These are phyloP conservation scores for Anthostomella pinea DNA, from an alignment of 2,329 filamentous ascomycete species.

Conservation along the genomic window DNA sequence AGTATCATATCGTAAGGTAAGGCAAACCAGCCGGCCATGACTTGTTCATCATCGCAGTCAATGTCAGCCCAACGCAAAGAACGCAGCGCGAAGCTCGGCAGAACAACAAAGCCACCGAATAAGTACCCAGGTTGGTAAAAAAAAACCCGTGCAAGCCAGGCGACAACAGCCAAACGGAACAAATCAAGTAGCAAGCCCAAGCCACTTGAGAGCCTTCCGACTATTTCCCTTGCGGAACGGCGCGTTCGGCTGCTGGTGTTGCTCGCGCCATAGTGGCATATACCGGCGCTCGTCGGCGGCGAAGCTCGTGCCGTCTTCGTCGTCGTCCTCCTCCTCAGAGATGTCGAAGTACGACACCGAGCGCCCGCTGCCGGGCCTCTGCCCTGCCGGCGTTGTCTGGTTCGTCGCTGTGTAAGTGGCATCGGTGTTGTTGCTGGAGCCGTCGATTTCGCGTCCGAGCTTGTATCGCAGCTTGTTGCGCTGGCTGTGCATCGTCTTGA, in stretches of 20 bases:
- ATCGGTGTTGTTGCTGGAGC: neutral
- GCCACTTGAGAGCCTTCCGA: slow-evolving; percentile 53
- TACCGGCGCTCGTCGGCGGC: slow-evolving; percentile 49
- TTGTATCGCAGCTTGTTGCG: slow-evolving; percentile 28
- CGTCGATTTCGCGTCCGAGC: slow-evolving; percentile 17
- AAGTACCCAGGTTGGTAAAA: neutral
- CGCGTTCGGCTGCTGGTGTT: slow-evolving; percentile 31
- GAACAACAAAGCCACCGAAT: too few species aligned
- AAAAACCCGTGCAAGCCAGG: too few species aligned
- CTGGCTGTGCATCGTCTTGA: slow-evolving; percentile 31
- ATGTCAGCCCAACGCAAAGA: too few species aligned
- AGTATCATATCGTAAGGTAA: too few species aligned
- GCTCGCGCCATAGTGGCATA: slow-evolving; percentile 45
- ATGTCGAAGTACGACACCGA: slow-evolving; percentile 23
- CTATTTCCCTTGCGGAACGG: slow-evolving; percentile 42
- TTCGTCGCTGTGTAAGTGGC: neutral
- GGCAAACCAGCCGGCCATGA: too few species aligned
- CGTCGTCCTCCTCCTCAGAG: slow-evolving; percentile 17
- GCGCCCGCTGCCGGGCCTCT: slow-evolving; percentile 9
- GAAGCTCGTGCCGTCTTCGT: slow-evolving; percentile 41
- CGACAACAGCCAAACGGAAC: neutral
- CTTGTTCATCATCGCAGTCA: too few species aligned
- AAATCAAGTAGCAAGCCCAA: slow-evolving; percentile 39
- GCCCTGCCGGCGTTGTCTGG: neutral
- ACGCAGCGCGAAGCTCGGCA: too few species aligned